Evolutionary conservation across 2,329 filamentous ascomycete species (phyloP).

Genomic region (Sporothrix curviconia): DNA sequence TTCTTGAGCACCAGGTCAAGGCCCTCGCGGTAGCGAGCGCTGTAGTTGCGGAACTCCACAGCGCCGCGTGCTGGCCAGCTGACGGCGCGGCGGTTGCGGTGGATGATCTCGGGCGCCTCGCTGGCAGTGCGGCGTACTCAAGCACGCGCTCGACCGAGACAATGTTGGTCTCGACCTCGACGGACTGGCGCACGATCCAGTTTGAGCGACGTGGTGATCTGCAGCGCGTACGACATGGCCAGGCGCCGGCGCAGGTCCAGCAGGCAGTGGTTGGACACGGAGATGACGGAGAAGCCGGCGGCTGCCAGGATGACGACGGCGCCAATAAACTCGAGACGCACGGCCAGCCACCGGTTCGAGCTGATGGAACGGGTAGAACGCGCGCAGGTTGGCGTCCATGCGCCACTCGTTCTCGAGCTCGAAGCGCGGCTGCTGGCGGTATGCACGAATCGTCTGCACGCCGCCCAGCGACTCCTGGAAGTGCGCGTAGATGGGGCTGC

Average conservation of each 20-base stretch:
- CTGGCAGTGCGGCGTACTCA: conserved; percentile 84
- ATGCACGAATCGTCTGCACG: conserved; percentile 91
- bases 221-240: conserved; percentile 92
- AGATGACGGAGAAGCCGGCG: conserved; percentile 73
- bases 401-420: conserved; percentile 94
- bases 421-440: conserved; percentile 81
- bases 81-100: conserved; percentile 75
- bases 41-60: conserved; percentile 88
- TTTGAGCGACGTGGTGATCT: conserved; percentile 96
- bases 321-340: conserved; percentile 91
- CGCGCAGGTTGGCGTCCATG: conserved; percentile 86
- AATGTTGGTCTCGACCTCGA: conserved; percentile 99
- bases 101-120: conserved; percentile 90
- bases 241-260: conserved; percentile 72
- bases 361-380: conserved; percentile 95
- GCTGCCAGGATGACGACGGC: conserved; percentile 86
- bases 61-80: conserved; percentile 88
- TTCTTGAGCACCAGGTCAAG: conserved; percentile 91
- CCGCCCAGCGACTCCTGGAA: conserved; percentile 96
- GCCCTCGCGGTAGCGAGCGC: conserved; percentile 82
- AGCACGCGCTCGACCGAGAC: conserved; percentile 96
- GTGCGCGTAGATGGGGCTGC: conserved; percentile 94
- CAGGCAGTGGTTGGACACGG: conserved; percentile 60
- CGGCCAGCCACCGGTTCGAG: conserved; percentile 87
- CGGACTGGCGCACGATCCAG: conserved; percentile 97